Percentiles rank a stretch among this genome's conserved stretches.
phyloP scores from a whole-genome alignment of 2,329 filamentous ascomycete species.

The Nigrospora sphaerica region DNA sequence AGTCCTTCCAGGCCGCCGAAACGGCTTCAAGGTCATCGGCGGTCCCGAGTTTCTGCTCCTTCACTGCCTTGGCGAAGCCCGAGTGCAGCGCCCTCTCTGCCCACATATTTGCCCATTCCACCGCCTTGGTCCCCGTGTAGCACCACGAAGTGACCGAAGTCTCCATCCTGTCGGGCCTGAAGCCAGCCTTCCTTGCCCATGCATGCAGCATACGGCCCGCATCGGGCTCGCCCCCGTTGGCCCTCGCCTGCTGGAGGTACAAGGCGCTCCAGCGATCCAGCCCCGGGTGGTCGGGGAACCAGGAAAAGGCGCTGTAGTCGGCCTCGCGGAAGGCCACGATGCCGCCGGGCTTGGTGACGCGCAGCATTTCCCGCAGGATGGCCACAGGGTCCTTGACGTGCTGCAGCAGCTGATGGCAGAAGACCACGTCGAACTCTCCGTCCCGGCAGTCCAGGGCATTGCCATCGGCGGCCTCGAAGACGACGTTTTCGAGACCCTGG shows the following conservation, averaged over 20 bases:
- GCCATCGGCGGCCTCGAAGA: constrained; percentile 13
- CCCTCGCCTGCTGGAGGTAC: not conserved
- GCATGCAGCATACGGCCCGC: not conserved
- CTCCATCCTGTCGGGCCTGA: not conserved
- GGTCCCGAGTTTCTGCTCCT: not conserved
- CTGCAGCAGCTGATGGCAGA: constrained; percentile 50
- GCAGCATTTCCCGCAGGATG: constrained; percentile 45
- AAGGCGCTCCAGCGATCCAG: constrained; percentile 1
- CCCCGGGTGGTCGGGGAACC: not conserved
- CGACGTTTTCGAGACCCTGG: constrained; percentile 10
- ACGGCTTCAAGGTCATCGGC: not conserved
- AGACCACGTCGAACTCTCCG: constrained; percentile 50
- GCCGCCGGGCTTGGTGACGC: constrained; percentile 45
- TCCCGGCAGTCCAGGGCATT: constrained; percentile 30
- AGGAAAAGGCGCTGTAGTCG: constrained; percentile 7
- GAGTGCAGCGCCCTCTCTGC: not conserved
- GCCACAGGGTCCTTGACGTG: constrained; percentile 44
- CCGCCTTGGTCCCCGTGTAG: not conserved
- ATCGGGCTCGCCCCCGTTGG: constrained; percentile 1
- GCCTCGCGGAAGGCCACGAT: constrained; percentile 29
- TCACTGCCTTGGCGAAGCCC: not conserved
- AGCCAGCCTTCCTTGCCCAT: not conserved
- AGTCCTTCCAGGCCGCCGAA: not conserved
- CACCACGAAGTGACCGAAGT: not conserved
- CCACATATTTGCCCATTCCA: not conserved